Conservation (phyloP, 306 rosid species). For the Datisca glomerata region DNA sequence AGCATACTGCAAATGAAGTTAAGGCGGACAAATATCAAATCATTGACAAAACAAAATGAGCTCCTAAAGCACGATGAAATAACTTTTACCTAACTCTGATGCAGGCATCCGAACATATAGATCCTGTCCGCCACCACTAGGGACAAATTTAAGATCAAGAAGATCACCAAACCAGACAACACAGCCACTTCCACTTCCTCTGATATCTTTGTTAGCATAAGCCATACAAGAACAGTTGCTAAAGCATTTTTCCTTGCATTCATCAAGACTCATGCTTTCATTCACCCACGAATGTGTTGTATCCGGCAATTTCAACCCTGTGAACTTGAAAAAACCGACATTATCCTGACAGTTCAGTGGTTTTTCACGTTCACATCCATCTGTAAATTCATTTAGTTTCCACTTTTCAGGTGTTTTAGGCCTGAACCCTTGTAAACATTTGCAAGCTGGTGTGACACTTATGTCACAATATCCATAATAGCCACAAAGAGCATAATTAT, state of each 20-base stretch:
- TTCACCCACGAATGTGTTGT: slow-evolving; percentile 33
- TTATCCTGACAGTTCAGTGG: slow-evolving; percentile 17
- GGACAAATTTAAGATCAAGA: slow-evolving; percentile 22
- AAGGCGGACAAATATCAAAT: neutral
- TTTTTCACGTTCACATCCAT: slow-evolving; percentile 26
- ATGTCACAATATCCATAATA: slow-evolving; percentile 18
- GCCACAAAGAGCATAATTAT: slow-evolving; percentile 27
- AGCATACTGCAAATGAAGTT: neutral
- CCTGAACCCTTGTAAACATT: slow-evolving; percentile 31
- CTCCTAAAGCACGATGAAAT: too few species aligned
- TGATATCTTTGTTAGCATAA: slow-evolving; percentile 40
- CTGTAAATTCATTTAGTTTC: slow-evolving; percentile 9
- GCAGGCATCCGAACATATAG: slow-evolving; percentile 37
- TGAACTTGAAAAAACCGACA: slow-evolving; percentile 21
- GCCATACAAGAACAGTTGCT: slow-evolving; percentile 54
- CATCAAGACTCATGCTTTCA: slow-evolving; percentile 20
- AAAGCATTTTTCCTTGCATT: slow-evolving; percentile 42
- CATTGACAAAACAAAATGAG: neutral
- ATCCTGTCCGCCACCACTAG: slow-evolving; percentile 25
- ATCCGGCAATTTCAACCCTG: slow-evolving; percentile 36
- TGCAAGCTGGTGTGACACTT: slow-evolving; percentile 15
- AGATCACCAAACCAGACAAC: slow-evolving; percentile 60
- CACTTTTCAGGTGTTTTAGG: slow-evolving; percentile 21
- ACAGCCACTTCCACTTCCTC: slow-evolving; percentile 50
- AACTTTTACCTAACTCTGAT: slow-evolving; percentile 54